A percentile compares a stretch with the other conserved stretches of the same genome.
These are phyloP conservation scores for Russula earlei DNA, from an alignment of 768 basidiomycete genomes.

Conservation along the genomic window DNA sequence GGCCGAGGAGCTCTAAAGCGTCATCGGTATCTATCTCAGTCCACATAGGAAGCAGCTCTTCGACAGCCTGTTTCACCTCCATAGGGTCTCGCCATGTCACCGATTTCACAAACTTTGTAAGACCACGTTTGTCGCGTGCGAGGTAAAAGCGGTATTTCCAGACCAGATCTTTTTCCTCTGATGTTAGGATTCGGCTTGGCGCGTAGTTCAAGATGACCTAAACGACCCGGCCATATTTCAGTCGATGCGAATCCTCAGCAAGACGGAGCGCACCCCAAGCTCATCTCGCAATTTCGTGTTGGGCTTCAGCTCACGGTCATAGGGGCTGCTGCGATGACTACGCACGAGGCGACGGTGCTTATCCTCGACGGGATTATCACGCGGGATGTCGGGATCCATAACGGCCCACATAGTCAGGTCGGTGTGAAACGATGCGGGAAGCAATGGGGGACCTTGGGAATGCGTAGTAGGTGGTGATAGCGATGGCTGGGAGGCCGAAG, in stretches of 20 bases:
- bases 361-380: constrained; percentile 96
- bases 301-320: constrained; percentile 92
- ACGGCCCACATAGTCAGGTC: constrained; percentile 80
- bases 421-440: constrained; percentile 41
- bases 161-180: constrained; percentile 91
- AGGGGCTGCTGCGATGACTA: constrained; percentile 89
- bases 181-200: constrained; percentile 75
- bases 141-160: constrained; percentile 99
- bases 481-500: constrained; percentile 29
- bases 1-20: constrained; percentile 89
- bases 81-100: constrained; percentile 96
- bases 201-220: constrained; percentile 88
- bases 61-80: constrained; percentile 97
- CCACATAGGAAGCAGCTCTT: constrained; percentile 92
- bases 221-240: neutral
- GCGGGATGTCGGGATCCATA: constrained; percentile 80
- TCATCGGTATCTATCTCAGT: constrained; percentile 96
- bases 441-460: constrained; percentile 36
- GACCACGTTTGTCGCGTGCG: constrained; percentile 79
- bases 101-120: constrained; percentile 96
- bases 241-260: neutral
- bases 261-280: constrained; percentile 57
- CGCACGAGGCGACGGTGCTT: constrained; percentile 92
- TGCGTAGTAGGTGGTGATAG: constrained; percentile 32
- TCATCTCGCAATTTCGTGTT: constrained; percentile 94